Evolutionary conservation across 108 stramenopile genomes (phyloP).

Genomic region (Pseudonitzschia pungens): DNA sequence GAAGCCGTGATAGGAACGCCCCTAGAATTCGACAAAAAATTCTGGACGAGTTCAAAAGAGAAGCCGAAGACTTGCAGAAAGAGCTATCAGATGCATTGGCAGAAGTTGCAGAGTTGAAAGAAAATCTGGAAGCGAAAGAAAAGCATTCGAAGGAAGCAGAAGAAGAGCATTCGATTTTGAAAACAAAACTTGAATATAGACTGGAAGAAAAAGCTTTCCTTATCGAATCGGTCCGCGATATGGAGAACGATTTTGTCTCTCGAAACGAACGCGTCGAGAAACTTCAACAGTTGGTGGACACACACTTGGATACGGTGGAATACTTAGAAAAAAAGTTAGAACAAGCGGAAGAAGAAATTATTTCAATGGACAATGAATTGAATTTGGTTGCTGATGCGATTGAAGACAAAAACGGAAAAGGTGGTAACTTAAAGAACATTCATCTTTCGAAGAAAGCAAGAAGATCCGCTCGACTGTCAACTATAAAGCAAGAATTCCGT

Average conservation of each 20-base stretch:
- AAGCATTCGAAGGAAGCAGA: neutral
- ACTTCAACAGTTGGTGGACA: constrained; percentile 25
- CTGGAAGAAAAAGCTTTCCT: constrained; percentile 24
- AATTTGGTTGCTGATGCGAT: neutral
- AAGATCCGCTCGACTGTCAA: neutral
- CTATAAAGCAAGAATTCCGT: neutral
- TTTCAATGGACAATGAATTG: constrained; percentile 27
- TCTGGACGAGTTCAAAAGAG: constrained; percentile 3
- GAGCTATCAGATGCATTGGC: constrained; percentile 14
- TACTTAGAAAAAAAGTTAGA: constrained; percentile 20
- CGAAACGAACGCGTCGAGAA: constrained; percentile 27
- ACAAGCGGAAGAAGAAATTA: constrained; percentile 29
- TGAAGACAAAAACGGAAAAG: constrained; percentile 5
- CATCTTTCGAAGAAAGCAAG: neutral
- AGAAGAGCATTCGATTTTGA: neutral
- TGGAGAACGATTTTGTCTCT: constrained; percentile 14
- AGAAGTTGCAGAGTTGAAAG: constrained; percentile 22
- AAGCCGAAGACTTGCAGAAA: constrained; percentile 15
- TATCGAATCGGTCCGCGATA: constrained; percentile 10
- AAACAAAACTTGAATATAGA: constrained; percentile 3
- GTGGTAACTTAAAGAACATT: neutral
- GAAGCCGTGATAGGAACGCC: neutral
- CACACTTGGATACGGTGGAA: constrained; percentile 27
- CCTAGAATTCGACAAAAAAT: neutral
- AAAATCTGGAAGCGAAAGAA: neutral